phyloP scores from a whole-genome alignment of 1,284 basidiomycete species.

The Gymnopus androsaceus region DNA sequence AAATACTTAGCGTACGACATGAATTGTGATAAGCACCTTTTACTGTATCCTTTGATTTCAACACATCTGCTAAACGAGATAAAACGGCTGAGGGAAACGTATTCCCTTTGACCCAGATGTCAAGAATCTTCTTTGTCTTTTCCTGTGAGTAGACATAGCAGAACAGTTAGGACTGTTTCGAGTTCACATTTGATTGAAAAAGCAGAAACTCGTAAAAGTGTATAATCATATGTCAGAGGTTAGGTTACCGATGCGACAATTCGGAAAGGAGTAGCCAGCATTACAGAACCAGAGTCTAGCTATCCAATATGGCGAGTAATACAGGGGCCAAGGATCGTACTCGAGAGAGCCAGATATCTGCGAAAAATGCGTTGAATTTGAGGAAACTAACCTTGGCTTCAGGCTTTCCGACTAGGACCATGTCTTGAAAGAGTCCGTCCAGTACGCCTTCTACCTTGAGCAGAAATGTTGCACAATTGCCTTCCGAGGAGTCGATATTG shows the following conservation, averaged over 20 bases:
- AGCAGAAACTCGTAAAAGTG: no score
- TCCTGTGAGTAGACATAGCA: constrained; percentile 62
- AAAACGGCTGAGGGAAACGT: constrained; percentile 80
- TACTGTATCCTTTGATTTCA: constrained; percentile 54
- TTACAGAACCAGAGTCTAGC: background rate
- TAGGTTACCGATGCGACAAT: constrained; percentile 13
- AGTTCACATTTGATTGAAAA: constrained; percentile 8
- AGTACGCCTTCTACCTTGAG: constrained; percentile 85
- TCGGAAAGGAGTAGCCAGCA: background rate
- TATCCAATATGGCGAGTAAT: background rate
- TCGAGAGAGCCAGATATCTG: no score
- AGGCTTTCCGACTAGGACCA: constrained; percentile 58
- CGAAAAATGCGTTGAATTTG: background rate
- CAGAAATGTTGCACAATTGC: constrained; percentile 81
- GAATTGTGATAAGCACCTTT: constrained; percentile 81
- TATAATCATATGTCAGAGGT: background rate
- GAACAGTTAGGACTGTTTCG: constrained; percentile 22
- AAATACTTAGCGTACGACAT: constrained; percentile 79
- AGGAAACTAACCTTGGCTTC: constrained; percentile 81
- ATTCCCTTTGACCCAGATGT: constrained; percentile 88
- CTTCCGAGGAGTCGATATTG: constrained; percentile 56
- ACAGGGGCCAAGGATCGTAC: background rate
- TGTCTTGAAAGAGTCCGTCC: constrained; percentile 82
- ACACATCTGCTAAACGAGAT: constrained; percentile 63
- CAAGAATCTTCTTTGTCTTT: constrained; percentile 91